Evolutionary conservation across 148 eudicot genomes (phyloP), one percentile per base, ranked within the genome.

Genomic region (Limonium bicolor): DNA sequence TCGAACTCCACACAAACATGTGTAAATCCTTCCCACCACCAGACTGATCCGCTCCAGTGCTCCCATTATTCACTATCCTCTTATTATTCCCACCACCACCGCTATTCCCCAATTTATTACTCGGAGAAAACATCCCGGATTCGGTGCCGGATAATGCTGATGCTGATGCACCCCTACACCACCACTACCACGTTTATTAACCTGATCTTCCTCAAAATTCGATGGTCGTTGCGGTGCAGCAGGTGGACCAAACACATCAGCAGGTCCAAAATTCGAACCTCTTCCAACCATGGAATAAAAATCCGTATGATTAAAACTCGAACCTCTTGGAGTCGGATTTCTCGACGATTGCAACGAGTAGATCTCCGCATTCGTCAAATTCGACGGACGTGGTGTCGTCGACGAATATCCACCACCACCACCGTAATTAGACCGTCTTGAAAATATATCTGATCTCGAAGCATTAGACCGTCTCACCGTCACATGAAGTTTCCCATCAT

Each of bases 1-100:
- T 82, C 4, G 94, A 82, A 46, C 86, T 82, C 94, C 94, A 82
- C 24, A 82, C 94, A 56, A 78, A 78, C 86, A 78, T 82, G 23
- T 78, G 94, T 13, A 88, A 64, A 61, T 88, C 97, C 53, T 74
- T 76, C 1, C 41, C 51, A 4, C 62, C 75, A 8, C 60, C 83
- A 5, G 58, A 72, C 41, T 38, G 40, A 6, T 39, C 55, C 28
- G 48, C 61, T 13, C 61, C 73, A 45, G 50, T 65, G 4, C 6
- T 46, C 19, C 47, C 20, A 54, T 70, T 77, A 38, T 41, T 67
- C 34, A 46, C 49, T 6, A 0, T 26, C 2, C 2, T 17, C 7
- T 2, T 54, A 43, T n/a, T n/a, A n/a, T n/a, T n/a, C n/a, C 3
- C 49, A 20, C 24, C 62, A 14, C 10, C 43, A 20, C 42, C 57